phyloP scores from a whole-genome alignment of 441 rosid species.

The Rhodomyrtus psidioides region DNA sequence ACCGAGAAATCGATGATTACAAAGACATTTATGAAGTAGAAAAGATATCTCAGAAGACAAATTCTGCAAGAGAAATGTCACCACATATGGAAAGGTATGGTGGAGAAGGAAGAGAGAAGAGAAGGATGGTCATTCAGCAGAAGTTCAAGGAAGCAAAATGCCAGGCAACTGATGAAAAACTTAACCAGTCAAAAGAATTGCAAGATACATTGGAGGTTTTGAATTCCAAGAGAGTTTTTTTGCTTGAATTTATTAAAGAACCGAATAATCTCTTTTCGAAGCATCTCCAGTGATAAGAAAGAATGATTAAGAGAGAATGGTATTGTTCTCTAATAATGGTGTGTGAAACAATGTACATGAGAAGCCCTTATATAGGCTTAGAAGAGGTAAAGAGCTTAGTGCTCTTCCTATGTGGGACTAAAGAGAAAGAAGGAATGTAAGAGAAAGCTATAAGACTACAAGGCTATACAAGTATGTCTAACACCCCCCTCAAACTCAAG shows the following conservation, averaged over 20 bases:
- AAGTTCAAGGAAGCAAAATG: slow-evolving; percentile 89
- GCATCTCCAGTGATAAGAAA: too few species aligned
- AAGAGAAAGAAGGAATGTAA: too few species aligned
- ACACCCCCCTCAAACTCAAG: too few species aligned
- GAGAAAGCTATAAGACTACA: too few species aligned
- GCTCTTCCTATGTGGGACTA: too few species aligned
- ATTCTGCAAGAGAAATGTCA: slow-evolving; percentile 38
- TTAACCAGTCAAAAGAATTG: slow-evolving; percentile 72
- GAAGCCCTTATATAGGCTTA: too few species aligned
- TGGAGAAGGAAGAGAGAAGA: slow-evolving; percentile 36
- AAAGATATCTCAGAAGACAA: slow-evolving; percentile 44
- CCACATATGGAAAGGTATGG: slow-evolving; percentile 36
- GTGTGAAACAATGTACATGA: too few species aligned
- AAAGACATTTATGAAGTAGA: slow-evolving; percentile 72
- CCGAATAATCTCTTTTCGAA: slow-evolving; percentile 63
- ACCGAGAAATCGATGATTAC: slow-evolving; percentile 36
- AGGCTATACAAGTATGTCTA: too few species aligned
- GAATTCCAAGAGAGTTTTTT: slow-evolving; percentile 68
- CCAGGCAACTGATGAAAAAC: slow-evolving; percentile 65
- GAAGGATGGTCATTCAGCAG: slow-evolving; percentile 71
- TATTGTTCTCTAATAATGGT: too few species aligned
- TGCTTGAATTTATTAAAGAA: slow-evolving; percentile 71
- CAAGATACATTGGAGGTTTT: slow-evolving; percentile 81
- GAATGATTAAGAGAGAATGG: too few species aligned
- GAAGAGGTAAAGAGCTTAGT: too few species aligned